Conservation (phyloP, 2,329 filamentous ascomycete genomes). For the Lecanicillium sp. region DNA sequence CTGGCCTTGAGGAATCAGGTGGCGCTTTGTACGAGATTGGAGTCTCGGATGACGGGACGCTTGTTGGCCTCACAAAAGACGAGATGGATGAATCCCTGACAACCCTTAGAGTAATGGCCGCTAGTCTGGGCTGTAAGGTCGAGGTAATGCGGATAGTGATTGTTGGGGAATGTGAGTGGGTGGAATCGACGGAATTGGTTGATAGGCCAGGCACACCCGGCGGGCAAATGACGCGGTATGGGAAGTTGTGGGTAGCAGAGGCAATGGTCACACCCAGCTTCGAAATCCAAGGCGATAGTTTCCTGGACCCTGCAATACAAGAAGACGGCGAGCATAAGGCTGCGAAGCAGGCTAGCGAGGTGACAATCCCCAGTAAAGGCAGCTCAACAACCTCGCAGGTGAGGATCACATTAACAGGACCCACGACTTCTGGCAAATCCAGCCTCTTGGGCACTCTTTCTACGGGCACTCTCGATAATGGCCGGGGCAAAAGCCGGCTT, state of each 20-base stretch:
- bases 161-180: conserved; percentile 79
- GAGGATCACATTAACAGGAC: conserved; percentile 78
- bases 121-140: conserved; percentile 79
- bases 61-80: conserved; percentile 80
- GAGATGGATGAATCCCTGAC: conserved; percentile 87
- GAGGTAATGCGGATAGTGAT: conserved; percentile 73
- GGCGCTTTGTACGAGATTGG: conserved; percentile 95
- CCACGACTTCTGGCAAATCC: conserved; percentile 88
- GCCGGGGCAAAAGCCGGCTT: conserved; percentile 79
- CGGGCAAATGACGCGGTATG: conserved; percentile 20
- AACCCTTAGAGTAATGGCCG: conserved; percentile 84
- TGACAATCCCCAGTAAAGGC: conserved; percentile 26
- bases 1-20: conserved; percentile 84
- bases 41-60: conserved; percentile 85
- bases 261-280: conserved; percentile 74
- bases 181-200: conserved; percentile 31
- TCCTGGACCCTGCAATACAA: neutral
- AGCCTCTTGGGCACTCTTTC: conserved; percentile 82
- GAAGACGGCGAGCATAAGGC: conserved; percentile 1
- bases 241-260: conserved; percentile 78
- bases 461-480: conserved; percentile 83
- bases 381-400: conserved; percentile 63
- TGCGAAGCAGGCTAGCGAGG: conserved; percentile 3
- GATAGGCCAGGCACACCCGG: conserved; percentile 17
- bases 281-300: conserved; percentile 2